Evolutionary conservation across 805 yeast species (phyloP).

Genomic region (Diddensiella santjacobensis): DNA sequence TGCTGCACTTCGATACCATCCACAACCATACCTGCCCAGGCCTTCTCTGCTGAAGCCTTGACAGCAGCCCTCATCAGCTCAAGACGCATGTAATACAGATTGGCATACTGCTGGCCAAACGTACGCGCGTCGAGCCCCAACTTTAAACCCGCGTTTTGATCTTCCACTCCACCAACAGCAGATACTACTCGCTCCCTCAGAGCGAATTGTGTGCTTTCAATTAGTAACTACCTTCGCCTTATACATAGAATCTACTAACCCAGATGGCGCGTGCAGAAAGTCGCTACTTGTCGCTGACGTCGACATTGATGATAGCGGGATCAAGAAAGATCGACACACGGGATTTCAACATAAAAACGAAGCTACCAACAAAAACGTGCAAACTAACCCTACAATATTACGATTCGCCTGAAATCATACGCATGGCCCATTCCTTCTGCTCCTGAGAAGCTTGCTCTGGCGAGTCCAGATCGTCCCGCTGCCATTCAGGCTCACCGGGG

Average conservation of each 20-base stretch:
- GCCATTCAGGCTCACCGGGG: constrained; percentile 45
- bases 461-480: constrained; percentile 38
- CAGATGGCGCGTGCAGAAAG: neutral
- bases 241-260: neutral
- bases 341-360: no score
- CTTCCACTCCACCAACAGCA: constrained; percentile 7
- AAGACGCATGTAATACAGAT: constrained; percentile 53
- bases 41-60: constrained; percentile 41
- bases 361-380: no score
- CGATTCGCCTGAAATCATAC: constrained; percentile 13
- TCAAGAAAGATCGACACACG: no score
- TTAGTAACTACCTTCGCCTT: neutral
- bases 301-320: no score
- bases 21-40: constrained; percentile 54
- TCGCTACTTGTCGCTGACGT: neutral
- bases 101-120: constrained; percentile 56
- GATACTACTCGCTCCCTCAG: neutral
- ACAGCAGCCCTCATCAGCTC: constrained; percentile 45
- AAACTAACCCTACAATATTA: no score
- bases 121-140: constrained; percentile 34
- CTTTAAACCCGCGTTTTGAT: constrained; percentile 13
- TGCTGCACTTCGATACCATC: constrained; percentile 40
- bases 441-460: constrained; percentile 12
- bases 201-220: neutral
- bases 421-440: constrained; percentile 12